Conservation (phyloP, 805 yeast genomes). For the Lipomyces sp. region DNA sequence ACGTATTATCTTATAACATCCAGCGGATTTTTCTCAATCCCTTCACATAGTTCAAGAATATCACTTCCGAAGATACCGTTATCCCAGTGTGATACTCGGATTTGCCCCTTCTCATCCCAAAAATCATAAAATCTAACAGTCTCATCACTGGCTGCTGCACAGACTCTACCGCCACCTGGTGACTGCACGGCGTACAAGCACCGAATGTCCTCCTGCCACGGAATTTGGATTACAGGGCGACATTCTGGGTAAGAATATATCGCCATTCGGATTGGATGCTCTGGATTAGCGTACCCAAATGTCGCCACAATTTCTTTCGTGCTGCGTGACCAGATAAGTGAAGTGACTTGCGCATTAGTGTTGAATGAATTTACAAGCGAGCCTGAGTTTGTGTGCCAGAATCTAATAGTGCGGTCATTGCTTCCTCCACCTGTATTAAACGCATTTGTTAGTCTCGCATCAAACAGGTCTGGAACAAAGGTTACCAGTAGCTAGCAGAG, state of each 20-base stretch:
- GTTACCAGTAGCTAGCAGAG: constrained; percentile 67
- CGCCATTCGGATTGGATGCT: constrained; percentile 57
- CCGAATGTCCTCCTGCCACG: constrained; percentile 51
- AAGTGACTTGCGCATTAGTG: constrained; percentile 77
- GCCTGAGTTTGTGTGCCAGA: constrained; percentile 86
- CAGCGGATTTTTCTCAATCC: constrained; percentile 36
- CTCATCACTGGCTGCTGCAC: constrained; percentile 79
- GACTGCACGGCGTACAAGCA: constrained; percentile 69
- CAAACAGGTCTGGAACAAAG: not conserved
- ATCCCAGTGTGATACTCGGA: constrained; percentile 34
- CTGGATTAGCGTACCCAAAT: constrained; percentile 73
- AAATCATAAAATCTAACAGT: constrained; percentile 74
- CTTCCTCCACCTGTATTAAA: constrained; percentile 76
- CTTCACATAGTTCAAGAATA: constrained; percentile 40
- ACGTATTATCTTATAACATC: constrained; percentile 25
- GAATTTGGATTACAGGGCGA: constrained; percentile 40
- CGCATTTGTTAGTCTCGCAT: not conserved
- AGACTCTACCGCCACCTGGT: constrained; percentile 64
- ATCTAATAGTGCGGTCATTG: constrained; percentile 75
- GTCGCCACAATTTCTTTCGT: constrained; percentile 73
- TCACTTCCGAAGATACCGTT: constrained; percentile 40
- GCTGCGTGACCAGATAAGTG: constrained; percentile 73
- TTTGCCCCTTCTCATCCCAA: constrained; percentile 55
- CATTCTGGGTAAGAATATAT: constrained; percentile 73
- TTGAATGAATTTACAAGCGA: constrained; percentile 61